A percentile compares a stretch with the other conserved stretches of the same genome.
phyloP scores from a whole-genome alignment of 2,329 filamentous ascomycete species.

The Fusarium aywerte region DNA sequence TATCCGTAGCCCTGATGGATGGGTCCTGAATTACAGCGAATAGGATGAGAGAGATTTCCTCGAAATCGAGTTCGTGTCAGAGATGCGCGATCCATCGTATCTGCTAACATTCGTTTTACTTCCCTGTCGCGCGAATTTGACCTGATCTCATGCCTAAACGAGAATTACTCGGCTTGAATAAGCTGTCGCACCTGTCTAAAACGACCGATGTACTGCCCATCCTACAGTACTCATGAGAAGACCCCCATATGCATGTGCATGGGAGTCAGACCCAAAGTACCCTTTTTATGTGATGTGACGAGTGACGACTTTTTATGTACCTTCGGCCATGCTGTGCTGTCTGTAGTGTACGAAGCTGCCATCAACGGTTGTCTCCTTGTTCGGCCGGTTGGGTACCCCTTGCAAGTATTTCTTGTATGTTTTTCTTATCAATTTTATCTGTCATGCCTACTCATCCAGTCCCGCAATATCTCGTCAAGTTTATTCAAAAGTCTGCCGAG shows the following conservation, averaged over 20 bases:
- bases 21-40: neutral
- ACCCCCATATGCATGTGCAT: neutral
- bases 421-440: neutral
- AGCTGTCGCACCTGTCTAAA: conserved; percentile 29
- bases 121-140: conserved; percentile 32
- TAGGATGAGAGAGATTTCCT: neutral
- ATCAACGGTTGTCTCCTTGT: conserved; percentile 26
- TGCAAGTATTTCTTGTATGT: neutral
- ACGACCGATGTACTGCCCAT: conserved; percentile 13
- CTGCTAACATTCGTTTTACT: conserved; percentile 6
- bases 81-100: conserved; percentile 14
- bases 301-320: conserved; percentile 12
- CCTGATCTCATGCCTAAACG: conserved; percentile 36
- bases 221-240: too few species aligned
- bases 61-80: conserved; percentile 5
- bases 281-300: neutral
- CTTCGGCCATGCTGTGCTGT: conserved; percentile 28
- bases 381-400: conserved; percentile 5
- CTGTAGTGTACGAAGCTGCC: conserved; percentile 22
- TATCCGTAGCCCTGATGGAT: neutral
- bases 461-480: neutral
- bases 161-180: conserved; percentile 42
- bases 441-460: neutral
- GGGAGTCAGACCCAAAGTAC: neutral
- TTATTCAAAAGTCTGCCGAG: neutral